Base-by-base conservation (phyloP, 2,329 filamentous ascomycete species). In the Diaporthe amygdali region DNA sequence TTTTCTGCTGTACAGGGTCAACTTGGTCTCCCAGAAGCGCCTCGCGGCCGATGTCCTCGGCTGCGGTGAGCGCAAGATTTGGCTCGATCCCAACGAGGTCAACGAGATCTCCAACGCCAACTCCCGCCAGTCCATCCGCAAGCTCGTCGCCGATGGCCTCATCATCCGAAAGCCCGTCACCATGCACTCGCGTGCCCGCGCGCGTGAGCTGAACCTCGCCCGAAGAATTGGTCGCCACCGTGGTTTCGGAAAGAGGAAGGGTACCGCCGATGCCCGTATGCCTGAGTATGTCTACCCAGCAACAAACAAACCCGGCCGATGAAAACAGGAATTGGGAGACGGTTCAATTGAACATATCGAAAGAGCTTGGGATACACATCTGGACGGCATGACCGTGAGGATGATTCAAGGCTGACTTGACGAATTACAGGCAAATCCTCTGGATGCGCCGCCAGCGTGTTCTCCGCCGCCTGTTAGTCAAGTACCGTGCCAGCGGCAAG, bases 211-310 rank as follows among this genome's bases (percentile, higher is more conserved):
- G 85, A 97, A 93, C 86, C 94, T 94, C 77, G 94, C 96, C 84
- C 93, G 96, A 88, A 91, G 95, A 84, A 95, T 97, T 83, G 96
- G 96, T 84, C 92, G 96, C 88, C 96, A 99, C 91, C 93, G 96
- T 87, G 96, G 96, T 85, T 97, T 97, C 90, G 96, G 96, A 94
- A 99, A 99, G 95, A 94, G 96, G 88, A 99, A 99, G 96, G 97
- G 96, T 98, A 98, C 97, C 83, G 94, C 94, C 85, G 96, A 99
- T 85, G 96, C 96, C 84, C 94, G 96, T 92, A 99, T 99, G 96
- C 96, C 96, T 84, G 93, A 92, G 94, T 96, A 93, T 84, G 93
- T 83, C 76, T 73, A n/a, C 37, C 56, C 34, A 52, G 20, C 37
- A 56, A 37, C 37, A 15, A 63, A 5, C 15, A 41, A 22, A 3